These are phyloP conservation scores for Fonsecaea multimorphosa DNA, from an alignment of 2,329 filamentous ascomycete genomes.

Conservation along the genomic window DNA sequence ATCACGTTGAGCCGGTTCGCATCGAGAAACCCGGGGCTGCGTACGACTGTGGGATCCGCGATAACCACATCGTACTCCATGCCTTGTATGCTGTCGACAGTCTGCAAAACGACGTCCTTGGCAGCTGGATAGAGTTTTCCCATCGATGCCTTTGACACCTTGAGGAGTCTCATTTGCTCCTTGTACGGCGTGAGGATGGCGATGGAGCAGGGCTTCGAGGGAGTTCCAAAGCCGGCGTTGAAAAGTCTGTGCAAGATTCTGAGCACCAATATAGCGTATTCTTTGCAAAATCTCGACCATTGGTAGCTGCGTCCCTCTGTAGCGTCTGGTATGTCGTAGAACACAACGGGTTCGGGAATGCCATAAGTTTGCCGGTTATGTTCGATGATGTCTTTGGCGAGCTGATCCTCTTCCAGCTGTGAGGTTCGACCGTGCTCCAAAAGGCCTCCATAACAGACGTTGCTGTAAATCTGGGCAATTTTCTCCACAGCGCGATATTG, in stretches of 20 bases:
- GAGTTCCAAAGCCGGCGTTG: constrained; percentile 14
- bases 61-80: constrained; percentile 23
- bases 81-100: constrained; percentile 18
- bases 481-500: constrained; percentile 23
- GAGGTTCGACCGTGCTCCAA: constrained; percentile 6
- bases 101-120: constrained; percentile 11
- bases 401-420: not conserved
- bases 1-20: constrained; percentile 21
- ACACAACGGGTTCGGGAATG: constrained; percentile 8
- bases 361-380: constrained; percentile 14
- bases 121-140: constrained; percentile 1
- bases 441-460: constrained; percentile 13
- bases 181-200: constrained; percentile 26
- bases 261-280: constrained; percentile 15
- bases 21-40: constrained; percentile 14
- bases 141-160: constrained; percentile 12
- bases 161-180: constrained; percentile 10
- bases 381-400: not conserved
- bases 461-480: constrained; percentile 23
- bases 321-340: constrained; percentile 11
- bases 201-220: constrained; percentile 18
- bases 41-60: constrained; percentile 12
- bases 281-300: constrained; percentile 7
- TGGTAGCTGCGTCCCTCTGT: not conserved
- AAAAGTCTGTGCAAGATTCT: constrained; percentile 17